These are phyloP conservation scores for Pholiota adiposa DNA, from an alignment of 1,284 basidiomycete genomes.

Conservation along the genomic window DNA sequence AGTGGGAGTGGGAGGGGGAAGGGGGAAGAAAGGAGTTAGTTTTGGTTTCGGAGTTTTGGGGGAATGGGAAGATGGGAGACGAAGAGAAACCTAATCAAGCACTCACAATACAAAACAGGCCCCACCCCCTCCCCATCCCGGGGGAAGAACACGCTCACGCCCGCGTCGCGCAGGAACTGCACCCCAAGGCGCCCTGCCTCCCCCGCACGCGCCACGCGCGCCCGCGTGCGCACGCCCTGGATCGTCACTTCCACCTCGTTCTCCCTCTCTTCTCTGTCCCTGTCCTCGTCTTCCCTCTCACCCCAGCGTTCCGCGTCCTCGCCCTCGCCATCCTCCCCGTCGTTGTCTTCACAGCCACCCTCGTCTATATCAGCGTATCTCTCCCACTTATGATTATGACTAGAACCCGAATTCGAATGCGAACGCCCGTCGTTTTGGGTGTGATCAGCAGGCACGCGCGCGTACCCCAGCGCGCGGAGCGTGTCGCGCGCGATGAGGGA, in stretches of 20 bases:
- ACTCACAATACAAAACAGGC: conserved; percentile 30
- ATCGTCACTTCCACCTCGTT: conserved; percentile 21
- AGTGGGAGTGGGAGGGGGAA: background rate
- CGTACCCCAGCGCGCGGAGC: conserved; percentile 34
- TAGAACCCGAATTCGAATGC: no score
- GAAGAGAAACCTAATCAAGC: no score
- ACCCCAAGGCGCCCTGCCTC: conserved; percentile 30
- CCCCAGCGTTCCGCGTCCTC: conserved; percentile 9
- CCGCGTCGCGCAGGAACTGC: conserved; percentile 30
- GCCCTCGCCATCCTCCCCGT: conserved; percentile 12
- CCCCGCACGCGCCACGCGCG: conserved; percentile 27
- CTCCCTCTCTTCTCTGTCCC: background rate
- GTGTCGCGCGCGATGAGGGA: conserved; percentile 36
- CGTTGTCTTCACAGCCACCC: no score
- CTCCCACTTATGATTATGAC: no score
- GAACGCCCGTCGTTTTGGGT: no score
- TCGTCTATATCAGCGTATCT: no score
- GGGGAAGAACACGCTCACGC: conserved; percentile 29
- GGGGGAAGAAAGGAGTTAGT: background rate
- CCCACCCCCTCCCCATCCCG: conserved; percentile 26
- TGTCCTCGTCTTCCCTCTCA: conserved; percentile 13
- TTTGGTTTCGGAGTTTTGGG: background rate
- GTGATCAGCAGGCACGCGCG: background rate
- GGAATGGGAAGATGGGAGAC: background rate
- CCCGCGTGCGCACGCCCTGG: conserved; percentile 26